Percentiles rank a stretch among this genome's conserved stretches.
These are phyloP conservation scores for Rhynchosporium agropyri DNA, from an alignment of 2,329 filamentous ascomycete species.

Conservation along the genomic window DNA sequence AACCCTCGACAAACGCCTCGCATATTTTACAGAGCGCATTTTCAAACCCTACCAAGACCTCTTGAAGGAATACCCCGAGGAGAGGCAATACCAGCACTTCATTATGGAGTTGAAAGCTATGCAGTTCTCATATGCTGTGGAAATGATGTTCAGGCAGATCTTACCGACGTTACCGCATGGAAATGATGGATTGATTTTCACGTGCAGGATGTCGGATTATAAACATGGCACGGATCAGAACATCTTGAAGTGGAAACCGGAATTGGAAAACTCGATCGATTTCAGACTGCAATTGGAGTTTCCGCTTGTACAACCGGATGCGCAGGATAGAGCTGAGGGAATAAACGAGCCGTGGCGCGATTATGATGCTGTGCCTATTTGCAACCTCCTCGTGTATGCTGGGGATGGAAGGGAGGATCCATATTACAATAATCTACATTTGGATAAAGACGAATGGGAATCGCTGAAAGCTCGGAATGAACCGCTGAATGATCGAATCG, in stretches of 20 bases:
- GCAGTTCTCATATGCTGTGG: conserved; percentile 84
- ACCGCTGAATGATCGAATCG: conserved; percentile 81
- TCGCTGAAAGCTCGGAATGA: conserved; percentile 71
- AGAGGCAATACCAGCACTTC: conserved; percentile 74
- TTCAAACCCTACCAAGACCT: conserved; percentile 70
- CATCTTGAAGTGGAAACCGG: conserved; percentile 98
- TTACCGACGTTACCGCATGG: conserved; percentile 85
- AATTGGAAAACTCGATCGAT: conserved; percentile 92
- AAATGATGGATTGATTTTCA: conserved; percentile 97
- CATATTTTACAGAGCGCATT: conserved; percentile 79
- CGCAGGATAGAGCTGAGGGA: conserved; percentile 68
- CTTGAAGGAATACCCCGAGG: conserved; percentile 67
- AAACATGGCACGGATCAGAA: conserved; percentile 87
- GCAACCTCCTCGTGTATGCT: conserved; percentile 71
- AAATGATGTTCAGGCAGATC: conserved; percentile 88
- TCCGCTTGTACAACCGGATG: conserved; percentile 68
- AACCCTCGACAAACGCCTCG: conserved; percentile 85
- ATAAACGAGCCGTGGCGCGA: conserved; percentile 67
- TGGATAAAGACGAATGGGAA: conserved; percentile 83
- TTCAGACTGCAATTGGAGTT: conserved; percentile 82
- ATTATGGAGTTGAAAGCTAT: conserved; percentile 85
- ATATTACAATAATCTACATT: conserved; percentile 65
- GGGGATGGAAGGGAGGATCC: conserved; percentile 55
- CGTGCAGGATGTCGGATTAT: conserved; percentile 86
- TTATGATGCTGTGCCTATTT: conserved; percentile 77